Base-by-base conservation (phyloP, 2,329 filamentous ascomycete genomes). In the Aurifilum marmelostoma region DNA sequence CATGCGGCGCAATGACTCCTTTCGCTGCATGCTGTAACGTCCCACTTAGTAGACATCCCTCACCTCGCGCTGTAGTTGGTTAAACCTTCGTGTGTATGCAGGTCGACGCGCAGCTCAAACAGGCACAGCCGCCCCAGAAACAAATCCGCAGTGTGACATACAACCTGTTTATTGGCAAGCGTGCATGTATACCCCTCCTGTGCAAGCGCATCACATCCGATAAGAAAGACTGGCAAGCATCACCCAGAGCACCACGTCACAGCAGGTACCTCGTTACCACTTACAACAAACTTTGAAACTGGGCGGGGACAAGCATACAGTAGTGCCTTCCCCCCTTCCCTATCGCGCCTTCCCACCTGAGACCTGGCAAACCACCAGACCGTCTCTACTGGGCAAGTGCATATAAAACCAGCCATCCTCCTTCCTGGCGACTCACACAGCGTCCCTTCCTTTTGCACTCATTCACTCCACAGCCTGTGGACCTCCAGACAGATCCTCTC, bases 331-430 rank as follows among this genome's bases (percentile, higher is more conserved):
- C 62, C 29, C 34, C n/a, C 52, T 34, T 34, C 37, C 11, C 37
- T 11, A 41, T 41, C 59, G 37, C 24, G 11, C 59, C 59, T 62
- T 62, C 59, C 21, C n/a, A 24, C 39, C n/a, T 43, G 24, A 27
- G 27, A 18, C 24, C 41, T 50, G 41, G 24, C 7, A 63, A 18
- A 50, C 61, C 37, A 21, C 59, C 37, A 50, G 61, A 37, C 21
- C 54, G 18, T 24, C 24, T 43, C 27, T 43, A 11, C 18, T 66
- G 47, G 43, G 56, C 62, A 27, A 32, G 8, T 29, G 14, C 41
- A 69, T 69, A 69, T 71, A 71, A 69, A 54, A 63, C 8, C 43
- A 29, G 52, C 27, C 54, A 37, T 29, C 39, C 67, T 59, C 56
- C 62, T 61, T 50, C 61, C 54, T 29, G 21, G 27, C 18, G 41